These are phyloP conservation scores for Rhizophagus sp. DNA, from an alignment of 192 early-diverging fungal species.

Conservation along the genomic window DNA sequence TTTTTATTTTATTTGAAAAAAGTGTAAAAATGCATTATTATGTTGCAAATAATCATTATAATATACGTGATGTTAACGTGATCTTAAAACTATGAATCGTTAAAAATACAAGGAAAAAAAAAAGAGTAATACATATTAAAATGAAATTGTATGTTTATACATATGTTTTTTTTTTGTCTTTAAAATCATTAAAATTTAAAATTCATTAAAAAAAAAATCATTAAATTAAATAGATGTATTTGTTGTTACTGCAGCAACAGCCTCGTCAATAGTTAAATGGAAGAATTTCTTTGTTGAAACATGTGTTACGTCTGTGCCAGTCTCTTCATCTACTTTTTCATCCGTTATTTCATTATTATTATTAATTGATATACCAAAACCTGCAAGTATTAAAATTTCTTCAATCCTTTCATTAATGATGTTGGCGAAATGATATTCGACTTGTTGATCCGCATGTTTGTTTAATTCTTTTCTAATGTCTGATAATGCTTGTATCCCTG, in stretches of 20 bases:
- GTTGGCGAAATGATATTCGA: constrained; percentile 47
- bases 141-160: too few species aligned
- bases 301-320: neutral
- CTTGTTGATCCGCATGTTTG: constrained; percentile 40
- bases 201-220: too few species aligned
- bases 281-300: constrained; percentile 12
- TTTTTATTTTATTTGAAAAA: too few species aligned
- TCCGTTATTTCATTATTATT: neutral
- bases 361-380: neutral
- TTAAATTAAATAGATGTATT: too few species aligned
- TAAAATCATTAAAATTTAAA: too few species aligned
- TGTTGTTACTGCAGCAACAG: constrained; percentile 1
- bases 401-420: constrained; percentile 15
- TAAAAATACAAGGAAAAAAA: too few species aligned
- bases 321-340: neutral
- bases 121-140: too few species aligned
- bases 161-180: too few species aligned
- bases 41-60: too few species aligned
- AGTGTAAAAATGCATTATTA: too few species aligned
- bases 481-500: constrained; percentile 74
- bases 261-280: constrained; percentile 23
- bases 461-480: constrained; percentile 49
- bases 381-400: neutral
- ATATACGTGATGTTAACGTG: too few species aligned
- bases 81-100: too few species aligned